These are phyloP conservation scores for Scolecobasidium constrictum DNA, from an alignment of 2,329 filamentous ascomycete species.

Conservation along the genomic window DNA sequence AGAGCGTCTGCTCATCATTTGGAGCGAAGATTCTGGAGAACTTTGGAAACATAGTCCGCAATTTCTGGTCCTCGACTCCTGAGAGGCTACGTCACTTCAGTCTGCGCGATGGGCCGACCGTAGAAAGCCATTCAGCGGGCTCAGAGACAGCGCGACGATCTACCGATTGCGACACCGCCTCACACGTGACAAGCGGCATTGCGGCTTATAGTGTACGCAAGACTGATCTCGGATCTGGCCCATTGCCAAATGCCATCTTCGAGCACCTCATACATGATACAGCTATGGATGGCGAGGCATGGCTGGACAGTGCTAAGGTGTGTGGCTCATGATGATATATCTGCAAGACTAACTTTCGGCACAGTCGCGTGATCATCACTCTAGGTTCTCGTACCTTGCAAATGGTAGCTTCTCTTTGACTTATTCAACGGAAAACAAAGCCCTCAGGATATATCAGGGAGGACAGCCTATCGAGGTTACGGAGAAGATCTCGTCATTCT, in stretches of 20 bases:
- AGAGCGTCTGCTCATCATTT: constrained; percentile 27
- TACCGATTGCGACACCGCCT: too few relatives aligned
- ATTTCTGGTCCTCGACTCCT: neutral
- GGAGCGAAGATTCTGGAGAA: neutral
- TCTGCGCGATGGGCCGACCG: neutral
- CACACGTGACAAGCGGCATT: too few relatives aligned
- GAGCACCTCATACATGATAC: neutral
- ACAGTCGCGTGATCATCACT: neutral
- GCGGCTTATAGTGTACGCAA: neutral
- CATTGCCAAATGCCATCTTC: neutral
- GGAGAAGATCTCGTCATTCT: too few relatives aligned
- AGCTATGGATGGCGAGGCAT: neutral
- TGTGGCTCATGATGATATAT: too few relatives aligned
- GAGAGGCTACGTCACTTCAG: too few relatives aligned
- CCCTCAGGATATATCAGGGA: neutral
- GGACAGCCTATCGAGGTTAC: too few relatives aligned
- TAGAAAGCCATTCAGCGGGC: too few relatives aligned
- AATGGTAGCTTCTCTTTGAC: neutral
- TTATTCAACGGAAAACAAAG: neutral
- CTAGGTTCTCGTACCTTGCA: neutral
- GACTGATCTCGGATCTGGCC: neutral
- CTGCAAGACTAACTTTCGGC: too few relatives aligned
- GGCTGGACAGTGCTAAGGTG: constrained; percentile 2
- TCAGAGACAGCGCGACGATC: too few relatives aligned
- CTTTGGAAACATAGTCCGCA: neutral